A percentile compares a stretch with the other conserved stretches of the same genome.
Conservation (phyloP, 257 asterid genomes). For the Gardenia jasminoides region DNA sequence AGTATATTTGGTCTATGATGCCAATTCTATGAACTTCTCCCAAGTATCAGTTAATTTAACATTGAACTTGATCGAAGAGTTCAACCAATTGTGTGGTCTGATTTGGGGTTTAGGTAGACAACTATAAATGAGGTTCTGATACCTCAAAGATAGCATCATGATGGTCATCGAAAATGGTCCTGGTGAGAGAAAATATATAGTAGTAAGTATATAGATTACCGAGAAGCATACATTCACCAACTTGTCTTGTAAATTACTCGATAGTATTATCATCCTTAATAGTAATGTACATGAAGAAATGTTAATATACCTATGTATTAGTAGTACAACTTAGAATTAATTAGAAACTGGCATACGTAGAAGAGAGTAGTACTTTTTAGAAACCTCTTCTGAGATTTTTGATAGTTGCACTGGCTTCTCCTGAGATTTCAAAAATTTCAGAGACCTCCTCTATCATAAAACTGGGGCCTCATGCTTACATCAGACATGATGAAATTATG, state of each 20-base stretch:
- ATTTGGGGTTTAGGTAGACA: background rate
- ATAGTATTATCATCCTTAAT: background rate
- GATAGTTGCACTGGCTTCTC: no score
- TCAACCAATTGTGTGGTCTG: background rate
- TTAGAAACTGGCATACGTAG: no score
- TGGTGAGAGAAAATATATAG: constrained; percentile 10
- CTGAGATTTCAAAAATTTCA: no score
- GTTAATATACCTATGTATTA: background rate
- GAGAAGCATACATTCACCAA: background rate
- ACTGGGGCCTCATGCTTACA: no score
- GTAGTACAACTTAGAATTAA: no score
- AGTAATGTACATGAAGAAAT: background rate
- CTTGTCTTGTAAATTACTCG: background rate
- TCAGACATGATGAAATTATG: no score
- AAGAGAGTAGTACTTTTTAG: no score
- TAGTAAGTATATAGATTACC: background rate
- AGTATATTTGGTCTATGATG: no score
- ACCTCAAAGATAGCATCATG: background rate
- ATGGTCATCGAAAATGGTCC: constrained; percentile 13
- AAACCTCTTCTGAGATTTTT: no score
- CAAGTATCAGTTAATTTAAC: background rate
- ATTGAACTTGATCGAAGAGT: background rate
- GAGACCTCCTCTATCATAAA: no score
- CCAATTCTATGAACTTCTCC: no score
- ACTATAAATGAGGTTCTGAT: background rate